Evolutionary conservation across 306 rosid species (phyloP).

Genomic region (Quillaja saponaria): DNA sequence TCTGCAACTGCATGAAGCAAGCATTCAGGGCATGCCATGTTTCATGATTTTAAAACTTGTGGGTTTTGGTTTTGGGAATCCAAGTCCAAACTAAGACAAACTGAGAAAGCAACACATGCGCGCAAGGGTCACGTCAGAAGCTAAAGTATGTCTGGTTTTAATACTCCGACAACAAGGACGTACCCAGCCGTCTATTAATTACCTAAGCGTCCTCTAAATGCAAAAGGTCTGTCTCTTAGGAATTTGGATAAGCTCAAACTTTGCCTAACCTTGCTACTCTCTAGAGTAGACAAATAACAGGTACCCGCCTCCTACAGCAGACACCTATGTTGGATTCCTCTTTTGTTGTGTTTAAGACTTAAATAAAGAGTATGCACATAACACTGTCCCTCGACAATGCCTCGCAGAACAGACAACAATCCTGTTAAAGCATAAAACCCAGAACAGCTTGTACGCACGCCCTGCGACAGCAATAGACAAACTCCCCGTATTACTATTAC

Average conservation of each 20-base stretch:
- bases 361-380: slow-evolving; percentile 1
- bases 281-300: slow-evolving; percentile 23
- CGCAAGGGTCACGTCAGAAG: slow-evolving; percentile 63
- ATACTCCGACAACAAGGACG: slow-evolving; percentile 44
- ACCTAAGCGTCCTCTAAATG: slow-evolving; percentile 11
- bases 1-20: slow-evolving; percentile 27
- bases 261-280: too few species aligned
- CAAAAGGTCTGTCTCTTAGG: neutral
- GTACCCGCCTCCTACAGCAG: slow-evolving; percentile 33
- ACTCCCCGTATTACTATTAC: slow-evolving; percentile 23
- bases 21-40: slow-evolving; percentile 10
- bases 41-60: too few species aligned
- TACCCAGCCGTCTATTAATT: slow-evolving; percentile 44
- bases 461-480: slow-evolving; percentile 57
- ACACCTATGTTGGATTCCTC: slow-evolving; percentile 11
- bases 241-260: neutral
- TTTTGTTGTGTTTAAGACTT: neutral
- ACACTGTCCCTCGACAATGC: slow-evolving; percentile 13
- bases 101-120: slow-evolving; percentile 31
- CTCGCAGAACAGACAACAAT: slow-evolving; percentile 43
- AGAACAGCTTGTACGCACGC: slow-evolving; percentile 44
- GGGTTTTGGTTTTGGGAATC: slow-evolving; percentile 21
- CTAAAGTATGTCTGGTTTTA: neutral
- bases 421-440: slow-evolving; percentile 34
- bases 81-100: neutral